A percentile compares a stretch with the other conserved stretches of the same genome.
Evolutionary conservation across 2,329 filamentous ascomycete genomes (phyloP).

Genomic region (Aureobasidium sp.): DNA sequence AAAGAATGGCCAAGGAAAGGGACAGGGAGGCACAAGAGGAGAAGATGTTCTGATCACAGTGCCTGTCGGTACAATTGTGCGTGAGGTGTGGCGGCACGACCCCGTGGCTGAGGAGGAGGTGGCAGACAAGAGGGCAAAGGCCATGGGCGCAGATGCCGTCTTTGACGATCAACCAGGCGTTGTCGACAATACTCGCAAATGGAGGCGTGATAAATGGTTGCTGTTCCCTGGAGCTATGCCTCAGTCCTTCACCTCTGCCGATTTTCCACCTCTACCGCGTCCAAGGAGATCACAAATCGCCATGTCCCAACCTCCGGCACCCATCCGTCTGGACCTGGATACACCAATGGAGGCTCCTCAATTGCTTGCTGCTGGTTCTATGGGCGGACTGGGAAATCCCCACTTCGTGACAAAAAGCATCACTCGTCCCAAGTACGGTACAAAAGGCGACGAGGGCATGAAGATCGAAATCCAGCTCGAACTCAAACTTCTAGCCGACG

Average conservation of each 20-base stretch:
- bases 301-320: slow-evolving; percentile 63
- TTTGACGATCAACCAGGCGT: slow-evolving; percentile 33
- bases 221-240: slow-evolving; percentile 74
- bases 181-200: slow-evolving; percentile 30
- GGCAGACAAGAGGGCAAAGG: slow-evolving; percentile 26
- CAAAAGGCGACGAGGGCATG: slow-evolving; percentile 73
- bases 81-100: slow-evolving; percentile 73
- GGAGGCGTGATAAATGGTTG: slow-evolving; percentile 67
- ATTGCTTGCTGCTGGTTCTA: slow-evolving; percentile 76
- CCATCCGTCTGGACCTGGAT: slow-evolving; percentile 54
- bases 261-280: slow-evolving; percentile 51
- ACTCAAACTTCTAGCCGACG: slow-evolving; percentile 88
- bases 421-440: slow-evolving; percentile 77
- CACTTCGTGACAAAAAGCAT: slow-evolving; percentile 78
- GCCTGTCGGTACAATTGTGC: slow-evolving; percentile 83
- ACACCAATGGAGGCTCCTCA: slow-evolving; percentile 75
- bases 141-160: slow-evolving; percentile 21
- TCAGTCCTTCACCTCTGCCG: slow-evolving; percentile 57
- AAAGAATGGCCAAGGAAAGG: slow-evolving; percentile 70
- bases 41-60: slow-evolving; percentile 85
- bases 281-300: slow-evolving; percentile 51
- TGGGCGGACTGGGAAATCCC: slow-evolving; percentile 87
- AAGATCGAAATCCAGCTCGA: slow-evolving; percentile 78
- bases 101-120: slow-evolving; percentile 62
- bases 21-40: slow-evolving; percentile 68